Evolutionary conservation across 805 yeast genomes (phyloP).

Genomic region (Starmerella asiatica): DNA sequence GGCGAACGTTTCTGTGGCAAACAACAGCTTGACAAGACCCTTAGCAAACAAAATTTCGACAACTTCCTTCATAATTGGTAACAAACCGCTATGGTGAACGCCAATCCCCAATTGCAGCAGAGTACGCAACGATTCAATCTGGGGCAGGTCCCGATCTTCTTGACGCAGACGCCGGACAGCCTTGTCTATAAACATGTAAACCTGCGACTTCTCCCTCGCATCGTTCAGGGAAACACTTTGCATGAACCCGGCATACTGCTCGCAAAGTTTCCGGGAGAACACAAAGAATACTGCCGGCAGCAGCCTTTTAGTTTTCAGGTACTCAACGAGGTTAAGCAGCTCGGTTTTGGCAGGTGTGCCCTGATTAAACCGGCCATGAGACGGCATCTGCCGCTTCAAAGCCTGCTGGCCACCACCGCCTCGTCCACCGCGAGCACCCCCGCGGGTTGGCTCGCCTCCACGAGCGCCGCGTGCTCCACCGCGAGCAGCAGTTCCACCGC

Average conservation of each 20-base stretch:
- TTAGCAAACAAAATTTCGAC: constrained; percentile 84
- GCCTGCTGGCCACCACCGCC: constrained; percentile 22
- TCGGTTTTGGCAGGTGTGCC: constrained; percentile 69
- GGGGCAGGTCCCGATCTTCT: constrained; percentile 90
- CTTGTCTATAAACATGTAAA: constrained; percentile 82
- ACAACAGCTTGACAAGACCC: constrained; percentile 73
- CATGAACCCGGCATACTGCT: constrained; percentile 75
- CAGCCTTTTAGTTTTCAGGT: constrained; percentile 50
- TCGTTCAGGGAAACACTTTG: constrained; percentile 64
- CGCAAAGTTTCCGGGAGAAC: constrained; percentile 85
- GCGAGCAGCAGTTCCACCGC: constrained; percentile 28
- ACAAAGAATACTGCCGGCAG: constrained; percentile 89
- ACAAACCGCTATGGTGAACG: constrained; percentile 86
- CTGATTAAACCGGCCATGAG: constrained; percentile 31
- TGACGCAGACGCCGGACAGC: constrained; percentile 76
- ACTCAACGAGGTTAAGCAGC: constrained; percentile 62
- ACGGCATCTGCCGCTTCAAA: constrained; percentile 23
- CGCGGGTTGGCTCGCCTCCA: constrained; percentile 24
- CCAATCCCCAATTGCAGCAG: constrained; percentile 84
- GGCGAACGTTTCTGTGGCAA: constrained; percentile 97
- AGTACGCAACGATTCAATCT: constrained; percentile 69
- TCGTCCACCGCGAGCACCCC: constrained; percentile 29
- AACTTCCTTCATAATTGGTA: constrained; percentile 86
- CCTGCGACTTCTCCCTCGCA: constrained; percentile 76
- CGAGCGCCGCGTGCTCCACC: constrained; percentile 28